Evolutionary conservation across 2,329 filamentous ascomycete species (phyloP).

Genomic region (Metarhizium humberi): DNA sequence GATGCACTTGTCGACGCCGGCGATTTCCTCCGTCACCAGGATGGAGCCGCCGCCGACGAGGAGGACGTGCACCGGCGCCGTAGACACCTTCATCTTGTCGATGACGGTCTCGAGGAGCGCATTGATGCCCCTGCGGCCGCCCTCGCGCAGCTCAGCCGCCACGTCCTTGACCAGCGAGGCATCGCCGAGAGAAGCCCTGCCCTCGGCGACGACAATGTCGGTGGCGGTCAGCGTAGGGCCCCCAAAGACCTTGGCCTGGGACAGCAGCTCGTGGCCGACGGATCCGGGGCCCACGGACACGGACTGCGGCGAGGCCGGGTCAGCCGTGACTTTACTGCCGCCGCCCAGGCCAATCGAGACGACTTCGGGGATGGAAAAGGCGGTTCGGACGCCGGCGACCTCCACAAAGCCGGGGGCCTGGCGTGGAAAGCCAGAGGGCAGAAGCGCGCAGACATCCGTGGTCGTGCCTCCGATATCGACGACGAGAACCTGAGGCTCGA

Average conservation of each 20-base stretch:
- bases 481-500: conserved; percentile 32
- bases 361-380: conserved; percentile 49
- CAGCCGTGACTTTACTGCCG: conserved; percentile 27
- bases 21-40: conserved; percentile 36
- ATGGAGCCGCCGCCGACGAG: conserved; percentile 50
- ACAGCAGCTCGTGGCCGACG: conserved; percentile 40
- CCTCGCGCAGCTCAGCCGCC: conserved; percentile 10
- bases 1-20: conserved; percentile 40
- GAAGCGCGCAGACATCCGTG: conserved; percentile 47
- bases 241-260: conserved; percentile 42
- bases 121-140: conserved; percentile 27
- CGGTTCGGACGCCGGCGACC: conserved; percentile 48
- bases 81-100: conserved; percentile 47
- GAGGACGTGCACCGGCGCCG: conserved; percentile 40
- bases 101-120: conserved; percentile 40
- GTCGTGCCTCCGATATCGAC: conserved; percentile 54
- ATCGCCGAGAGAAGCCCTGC: conserved; percentile 22
- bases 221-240: conserved; percentile 42
- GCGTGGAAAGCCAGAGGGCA: conserved; percentile 49
- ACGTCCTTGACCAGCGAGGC: conserved; percentile 17
- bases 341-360: conserved; percentile 48
- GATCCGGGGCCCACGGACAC: conserved; percentile 46
- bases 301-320: conserved; percentile 15
- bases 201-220: conserved; percentile 36
- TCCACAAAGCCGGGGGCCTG: conserved; percentile 50